These are phyloP conservation scores for Scedosporium aurantiacum DNA, from an alignment of 2,329 filamentous ascomycete genomes.

Conservation along the genomic window DNA sequence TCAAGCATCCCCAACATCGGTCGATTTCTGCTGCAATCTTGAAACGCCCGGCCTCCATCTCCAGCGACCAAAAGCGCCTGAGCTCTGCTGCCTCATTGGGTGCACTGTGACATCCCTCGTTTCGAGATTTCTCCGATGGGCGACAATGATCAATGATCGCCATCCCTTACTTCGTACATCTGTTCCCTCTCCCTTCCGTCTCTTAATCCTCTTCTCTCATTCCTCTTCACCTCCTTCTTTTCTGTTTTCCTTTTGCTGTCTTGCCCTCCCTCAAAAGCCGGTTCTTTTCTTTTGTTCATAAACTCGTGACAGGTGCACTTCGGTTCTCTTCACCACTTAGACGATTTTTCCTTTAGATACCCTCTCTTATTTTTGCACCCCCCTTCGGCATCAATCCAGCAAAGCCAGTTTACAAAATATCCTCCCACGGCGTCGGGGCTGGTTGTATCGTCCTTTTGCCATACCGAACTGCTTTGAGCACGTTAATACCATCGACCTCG, in stretches of 20 bases:
- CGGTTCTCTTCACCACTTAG: conserved; percentile 6
- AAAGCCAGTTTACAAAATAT: neutral
- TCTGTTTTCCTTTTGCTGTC: conserved; percentile 8
- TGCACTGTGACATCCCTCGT: conserved; percentile 17
- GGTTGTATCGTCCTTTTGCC: too few relatives aligned
- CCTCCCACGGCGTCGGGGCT: too few relatives aligned
- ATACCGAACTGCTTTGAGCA: too few relatives aligned
- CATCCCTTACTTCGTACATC: conserved; percentile 1
- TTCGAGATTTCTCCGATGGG: conserved; percentile 13
- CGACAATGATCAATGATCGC: neutral
- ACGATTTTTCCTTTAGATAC: neutral
- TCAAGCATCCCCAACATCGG: neutral
- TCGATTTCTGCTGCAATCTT: conserved; percentile 25
- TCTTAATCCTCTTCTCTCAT: conserved; percentile 9
- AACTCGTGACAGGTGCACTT: conserved; percentile 8
- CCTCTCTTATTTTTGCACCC: conserved; percentile 10
- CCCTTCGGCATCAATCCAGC: conserved; percentile 10
- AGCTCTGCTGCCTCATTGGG: conserved; percentile 7
- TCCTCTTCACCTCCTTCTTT: conserved; percentile 8
- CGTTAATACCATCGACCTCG: neutral
- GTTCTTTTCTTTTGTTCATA: conserved; percentile 11
- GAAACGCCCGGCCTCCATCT: conserved; percentile 27
- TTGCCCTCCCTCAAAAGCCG: conserved; percentile 5
- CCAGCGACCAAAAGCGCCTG: conserved; percentile 5
- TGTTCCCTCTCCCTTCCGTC: conserved; percentile 2